Evolutionary conservation across 495 filamentous ascomycete genomes (phyloP).

Genomic region (Lasiosphaeria miniovina): DNA sequence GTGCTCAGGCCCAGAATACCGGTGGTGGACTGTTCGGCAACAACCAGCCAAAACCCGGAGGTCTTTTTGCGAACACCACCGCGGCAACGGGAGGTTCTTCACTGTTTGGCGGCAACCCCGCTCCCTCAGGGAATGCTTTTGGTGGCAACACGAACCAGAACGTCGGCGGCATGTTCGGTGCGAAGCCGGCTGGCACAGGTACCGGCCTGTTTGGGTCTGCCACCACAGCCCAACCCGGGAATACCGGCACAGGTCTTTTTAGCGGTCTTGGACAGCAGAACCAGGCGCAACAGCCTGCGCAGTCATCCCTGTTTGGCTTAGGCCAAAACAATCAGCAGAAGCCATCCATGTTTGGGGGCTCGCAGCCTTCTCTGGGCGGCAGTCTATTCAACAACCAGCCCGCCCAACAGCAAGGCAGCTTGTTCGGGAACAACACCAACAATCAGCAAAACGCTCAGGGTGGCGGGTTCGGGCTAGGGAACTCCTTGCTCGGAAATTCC

Average conservation of each 20-base stretch:
- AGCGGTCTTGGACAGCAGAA: slow-evolving; percentile 44
- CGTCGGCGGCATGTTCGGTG: slow-evolving; percentile 60
- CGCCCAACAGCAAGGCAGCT: slow-evolving; percentile 35
- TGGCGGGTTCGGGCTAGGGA: slow-evolving; percentile 18
- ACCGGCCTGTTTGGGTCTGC: slow-evolving; percentile 46
- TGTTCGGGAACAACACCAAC: slow-evolving; percentile 51
- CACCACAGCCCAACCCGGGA: slow-evolving; percentile 28
- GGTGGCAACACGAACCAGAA: slow-evolving; percentile 31
- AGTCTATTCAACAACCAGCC: slow-evolving; percentile 65
- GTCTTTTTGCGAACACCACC: slow-evolving; percentile 41
- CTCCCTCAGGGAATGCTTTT: slow-evolving; percentile 5
- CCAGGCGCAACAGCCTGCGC: slow-evolving; percentile 56
- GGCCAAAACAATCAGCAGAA: slow-evolving; percentile 40
- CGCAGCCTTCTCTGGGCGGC: slow-evolving; percentile 36
- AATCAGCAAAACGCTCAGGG: slow-evolving; percentile 33
- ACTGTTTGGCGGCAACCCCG: no score
- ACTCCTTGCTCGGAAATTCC: slow-evolving; percentile 40
- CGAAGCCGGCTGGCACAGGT: slow-evolving; percentile 46
- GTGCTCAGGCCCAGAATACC: slow-evolving; percentile 29
- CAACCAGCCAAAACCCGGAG: slow-evolving; percentile 41
- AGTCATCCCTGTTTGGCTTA: slow-evolving; percentile 39
- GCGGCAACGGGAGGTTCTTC: not conserved
- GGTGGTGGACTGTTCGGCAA: slow-evolving; percentile 61
- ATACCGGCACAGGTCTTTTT: slow-evolving; percentile 47
- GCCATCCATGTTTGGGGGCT: slow-evolving; percentile 42